A percentile compares a stretch with the other conserved stretches of the same genome.
These are phyloP conservation scores for Orbilia quercus DNA, from an alignment of 2,329 filamentous ascomycete species.

Conservation along the genomic window DNA sequence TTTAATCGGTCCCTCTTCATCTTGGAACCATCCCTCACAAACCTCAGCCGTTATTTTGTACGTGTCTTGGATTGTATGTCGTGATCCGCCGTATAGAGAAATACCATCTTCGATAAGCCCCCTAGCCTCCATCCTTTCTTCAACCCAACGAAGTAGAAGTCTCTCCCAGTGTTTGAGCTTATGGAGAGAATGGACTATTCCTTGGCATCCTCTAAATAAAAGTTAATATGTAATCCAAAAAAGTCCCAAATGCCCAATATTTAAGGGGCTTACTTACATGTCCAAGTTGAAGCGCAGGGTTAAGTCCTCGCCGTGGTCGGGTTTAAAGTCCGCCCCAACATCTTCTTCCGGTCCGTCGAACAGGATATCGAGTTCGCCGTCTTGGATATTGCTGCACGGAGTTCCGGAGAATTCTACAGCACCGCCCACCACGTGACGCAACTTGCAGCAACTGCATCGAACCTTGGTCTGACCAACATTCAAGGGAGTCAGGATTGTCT, in stretches of 20 bases:
- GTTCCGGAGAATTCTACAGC: conserved; percentile 29
- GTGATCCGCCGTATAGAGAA: not conserved
- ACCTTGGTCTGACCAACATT: not conserved
- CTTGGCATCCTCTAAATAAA: conserved; percentile 18
- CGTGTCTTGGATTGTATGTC: not conserved
- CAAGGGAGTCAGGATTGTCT: not conserved
- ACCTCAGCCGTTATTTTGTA: conserved; percentile 1
- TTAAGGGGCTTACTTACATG: conserved; percentile 19
- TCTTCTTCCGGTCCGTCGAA: conserved; percentile 17
- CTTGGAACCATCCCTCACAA: conserved; percentile 9
- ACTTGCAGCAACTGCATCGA: conserved; percentile 44
- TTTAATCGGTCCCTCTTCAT: not conserved
- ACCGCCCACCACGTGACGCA: conserved; percentile 13
- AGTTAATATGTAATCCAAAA: too few species aligned
- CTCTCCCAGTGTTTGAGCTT: conserved; percentile 48
- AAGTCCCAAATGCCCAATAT: too few species aligned
- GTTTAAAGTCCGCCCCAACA: not conserved
- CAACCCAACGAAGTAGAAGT: conserved; percentile 16
- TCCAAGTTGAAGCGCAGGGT: conserved; percentile 32
- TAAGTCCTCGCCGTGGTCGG: not conserved
- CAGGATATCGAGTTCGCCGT: conserved; percentile 10
- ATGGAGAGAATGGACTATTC: conserved; percentile 22
- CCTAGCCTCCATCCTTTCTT: not conserved
- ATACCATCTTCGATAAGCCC: conserved; percentile 12
- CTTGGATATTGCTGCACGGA: conserved; percentile 24